These are phyloP conservation scores for Leccinellum rugosiceps DNA, from an alignment of 768 basidiomycete species.

Conservation along the genomic window DNA sequence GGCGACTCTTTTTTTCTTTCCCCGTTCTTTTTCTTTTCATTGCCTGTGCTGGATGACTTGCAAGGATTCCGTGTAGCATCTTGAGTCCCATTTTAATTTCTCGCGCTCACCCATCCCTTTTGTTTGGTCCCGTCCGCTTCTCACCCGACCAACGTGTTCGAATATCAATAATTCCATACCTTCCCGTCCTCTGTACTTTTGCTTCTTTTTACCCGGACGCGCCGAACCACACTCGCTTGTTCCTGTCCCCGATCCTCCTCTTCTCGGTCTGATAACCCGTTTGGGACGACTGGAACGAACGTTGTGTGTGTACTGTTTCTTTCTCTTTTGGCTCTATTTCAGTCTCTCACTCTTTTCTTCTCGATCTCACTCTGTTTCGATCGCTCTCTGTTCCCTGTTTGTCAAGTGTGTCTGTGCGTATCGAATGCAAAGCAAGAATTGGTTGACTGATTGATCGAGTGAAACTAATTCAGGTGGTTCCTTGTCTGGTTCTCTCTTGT, in stretches of 20 bases:
- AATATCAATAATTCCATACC: neutral
- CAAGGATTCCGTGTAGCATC: neutral
- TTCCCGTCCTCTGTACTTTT: neutral
- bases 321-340: neutral
- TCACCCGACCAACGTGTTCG: neutral
- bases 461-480: neutral
- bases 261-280: neutral
- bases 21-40: neutral
- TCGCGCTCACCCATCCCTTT: neutral
- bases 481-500: neutral
- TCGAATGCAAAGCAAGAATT: neutral
- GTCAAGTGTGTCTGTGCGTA: neutral
- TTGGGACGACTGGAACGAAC: neutral
- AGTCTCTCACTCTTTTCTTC: neutral
- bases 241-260: neutral
- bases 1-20: neutral
- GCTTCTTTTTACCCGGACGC: neutral
- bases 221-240: neutral
- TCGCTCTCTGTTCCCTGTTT: neutral
- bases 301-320: neutral
- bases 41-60: neutral
- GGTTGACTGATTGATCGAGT: neutral
- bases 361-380: neutral
- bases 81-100: neutral
- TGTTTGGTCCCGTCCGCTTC: neutral